A percentile compares a stretch with the other conserved stretches of the same genome.
These are phyloP conservation scores for Tolypocladium endophyticum DNA, from an alignment of 2,329 filamentous ascomycete genomes.

Conservation along the genomic window DNA sequence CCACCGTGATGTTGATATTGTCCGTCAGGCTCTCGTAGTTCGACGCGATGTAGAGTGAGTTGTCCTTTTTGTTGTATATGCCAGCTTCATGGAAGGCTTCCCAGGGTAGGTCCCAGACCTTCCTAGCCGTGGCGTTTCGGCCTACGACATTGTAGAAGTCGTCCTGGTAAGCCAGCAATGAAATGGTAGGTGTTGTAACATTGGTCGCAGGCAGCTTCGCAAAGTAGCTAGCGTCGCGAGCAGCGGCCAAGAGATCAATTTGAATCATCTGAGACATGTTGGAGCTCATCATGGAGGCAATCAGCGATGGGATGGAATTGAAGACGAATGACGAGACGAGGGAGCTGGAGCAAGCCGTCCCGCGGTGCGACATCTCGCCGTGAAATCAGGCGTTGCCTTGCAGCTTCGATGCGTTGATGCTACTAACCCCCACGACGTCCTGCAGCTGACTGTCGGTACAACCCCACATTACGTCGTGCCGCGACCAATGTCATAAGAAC, in stretches of 20 bases:
- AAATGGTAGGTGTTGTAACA: slow-evolving; percentile 12
- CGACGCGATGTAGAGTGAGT: slow-evolving; percentile 7
- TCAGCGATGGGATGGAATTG: background rate
- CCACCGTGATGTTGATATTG: slow-evolving; percentile 20
- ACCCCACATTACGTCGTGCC: no score
- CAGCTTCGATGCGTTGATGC: background rate
- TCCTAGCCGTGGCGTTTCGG: slow-evolving; percentile 11
- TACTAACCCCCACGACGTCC: background rate
- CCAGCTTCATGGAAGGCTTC: slow-evolving; percentile 48
- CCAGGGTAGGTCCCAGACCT: slow-evolving; percentile 22
- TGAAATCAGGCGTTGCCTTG: background rate
- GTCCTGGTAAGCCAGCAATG: slow-evolving; percentile 27
- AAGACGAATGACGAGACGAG: background rate
- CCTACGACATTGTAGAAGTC: slow-evolving; percentile 42
- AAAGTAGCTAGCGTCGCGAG: slow-evolving; percentile 2
- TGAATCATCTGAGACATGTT: background rate
- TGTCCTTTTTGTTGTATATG: slow-evolving; percentile 20
- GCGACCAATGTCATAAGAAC: no score
- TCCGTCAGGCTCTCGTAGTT: slow-evolving; percentile 26
- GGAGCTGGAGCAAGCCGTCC: background rate
- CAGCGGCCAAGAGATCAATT: slow-evolving; percentile 1
- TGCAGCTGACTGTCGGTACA: no score
- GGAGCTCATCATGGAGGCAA: background rate
- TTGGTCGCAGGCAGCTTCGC: background rate
- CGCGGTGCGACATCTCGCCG: background rate